A percentile compares a stretch with the other conserved stretches of the same genome.
Evolutionary conservation across 169 alveolate genomes (phyloP).

Genomic region (Plasmodium reichenowi): DNA sequence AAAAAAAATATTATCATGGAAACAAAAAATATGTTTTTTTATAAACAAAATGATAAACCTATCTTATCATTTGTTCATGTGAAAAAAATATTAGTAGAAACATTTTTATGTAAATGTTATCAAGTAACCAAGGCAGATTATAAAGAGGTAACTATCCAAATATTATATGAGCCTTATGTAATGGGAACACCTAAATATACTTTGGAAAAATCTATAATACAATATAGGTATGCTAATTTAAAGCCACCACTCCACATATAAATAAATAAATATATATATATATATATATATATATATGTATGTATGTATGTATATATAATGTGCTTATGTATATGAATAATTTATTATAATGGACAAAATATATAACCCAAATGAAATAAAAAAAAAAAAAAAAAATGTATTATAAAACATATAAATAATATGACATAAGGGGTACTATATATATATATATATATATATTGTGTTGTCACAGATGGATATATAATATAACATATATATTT

Average conservation of each 20-base stretch:
- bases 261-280: neutral
- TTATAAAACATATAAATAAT: too few relatives aligned
- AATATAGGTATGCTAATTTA: conserved; percentile 15
- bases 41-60: conserved; percentile 30
- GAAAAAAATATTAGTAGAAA: conserved; percentile 4
- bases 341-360: neutral
- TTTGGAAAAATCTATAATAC: conserved; percentile 15
- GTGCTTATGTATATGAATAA: neutral
- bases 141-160: conserved; percentile 50
- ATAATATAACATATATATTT: neutral
- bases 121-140: conserved; percentile 6
- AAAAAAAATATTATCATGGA: conserved; percentile 31
- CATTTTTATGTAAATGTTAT: conserved; percentile 49
- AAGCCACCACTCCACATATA: neutral
- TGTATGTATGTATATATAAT: neutral
- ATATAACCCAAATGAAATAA: too few relatives aligned
- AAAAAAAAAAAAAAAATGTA: too few relatives aligned
- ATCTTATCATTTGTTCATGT: conserved; percentile 56
- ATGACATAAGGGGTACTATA: too few relatives aligned
- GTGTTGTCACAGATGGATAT: neutral
- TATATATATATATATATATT: too few relatives aligned
- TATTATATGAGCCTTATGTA: conserved; percentile 36
- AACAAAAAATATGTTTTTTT: conserved; percentile 21
- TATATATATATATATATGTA: neutral
- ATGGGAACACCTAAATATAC: conserved; percentile 30